Evolutionary conservation across 768 basidiomycete genomes (phyloP).

Genomic region (Suillus americanus): DNA sequence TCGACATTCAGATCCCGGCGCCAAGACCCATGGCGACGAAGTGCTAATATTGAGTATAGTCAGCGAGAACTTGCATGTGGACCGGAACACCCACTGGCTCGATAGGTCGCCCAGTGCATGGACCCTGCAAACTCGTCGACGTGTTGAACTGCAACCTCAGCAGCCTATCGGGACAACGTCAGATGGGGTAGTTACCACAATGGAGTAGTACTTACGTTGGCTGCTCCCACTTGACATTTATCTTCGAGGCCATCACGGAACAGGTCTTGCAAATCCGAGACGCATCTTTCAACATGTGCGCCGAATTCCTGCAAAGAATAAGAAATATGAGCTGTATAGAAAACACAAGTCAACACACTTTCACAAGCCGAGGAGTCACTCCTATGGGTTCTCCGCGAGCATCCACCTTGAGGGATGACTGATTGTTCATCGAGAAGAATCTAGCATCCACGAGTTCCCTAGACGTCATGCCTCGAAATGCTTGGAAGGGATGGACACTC

Average conservation of each 20-base stretch:
- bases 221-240: slow-evolving; percentile 52
- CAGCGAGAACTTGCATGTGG: slow-evolving; percentile 14
- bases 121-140: slow-evolving; percentile 48
- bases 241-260: slow-evolving; percentile 60
- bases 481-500: not conserved
- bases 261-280: slow-evolving; percentile 44
- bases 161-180: slow-evolving; percentile 25
- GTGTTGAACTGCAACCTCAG: slow-evolving; percentile 45
- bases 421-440: slow-evolving; percentile 17
- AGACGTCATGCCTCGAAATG: not conserved
- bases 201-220: slow-evolving; percentile 19
- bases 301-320: slow-evolving; percentile 42
- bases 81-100: slow-evolving; percentile 45
- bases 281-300: slow-evolving; percentile 42
- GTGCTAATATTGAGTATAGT: slow-evolving; percentile 26
- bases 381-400: slow-evolving; percentile 42
- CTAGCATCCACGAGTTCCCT: not conserved
- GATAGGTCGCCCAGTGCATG: slow-evolving; percentile 63
- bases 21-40: slow-evolving; percentile 55
- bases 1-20: slow-evolving; percentile 62
- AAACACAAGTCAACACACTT: slow-evolving; percentile 27
- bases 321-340: not conserved
- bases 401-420: slow-evolving; percentile 41
- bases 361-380: slow-evolving; percentile 44
- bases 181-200: not conserved